Conservation (phyloP, 139 green algal species). For the Spirogloea muscicola region DNA sequence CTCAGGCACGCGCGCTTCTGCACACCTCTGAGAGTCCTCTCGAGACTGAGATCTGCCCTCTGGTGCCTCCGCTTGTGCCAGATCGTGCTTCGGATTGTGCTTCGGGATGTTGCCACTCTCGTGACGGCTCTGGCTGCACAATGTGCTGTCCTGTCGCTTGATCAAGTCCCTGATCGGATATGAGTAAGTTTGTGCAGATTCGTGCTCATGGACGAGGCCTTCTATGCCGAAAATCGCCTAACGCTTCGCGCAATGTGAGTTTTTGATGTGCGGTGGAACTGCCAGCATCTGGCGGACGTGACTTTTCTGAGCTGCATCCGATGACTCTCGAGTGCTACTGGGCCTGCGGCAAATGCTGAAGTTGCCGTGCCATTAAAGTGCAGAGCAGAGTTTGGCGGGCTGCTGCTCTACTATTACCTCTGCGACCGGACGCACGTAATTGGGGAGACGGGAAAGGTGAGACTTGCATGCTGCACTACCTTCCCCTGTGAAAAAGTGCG, state of each 20-base stretch:
- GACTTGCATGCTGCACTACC: no score
- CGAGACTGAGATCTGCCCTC: no score
- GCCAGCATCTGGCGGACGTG: not conserved
- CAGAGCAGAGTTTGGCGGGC: slow-evolving; percentile 69
- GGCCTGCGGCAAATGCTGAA: not conserved
- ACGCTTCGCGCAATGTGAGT: slow-evolving; percentile 34
- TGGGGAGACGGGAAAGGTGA: slow-evolving; percentile 49
- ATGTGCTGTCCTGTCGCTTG: not conserved
- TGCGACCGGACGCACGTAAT: slow-evolving; percentile 72
- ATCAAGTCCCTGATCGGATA: not conserved
- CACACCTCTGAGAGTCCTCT: no score
- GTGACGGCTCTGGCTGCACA: not conserved
- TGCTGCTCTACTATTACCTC: slow-evolving; percentile 86
- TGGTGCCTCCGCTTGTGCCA: not conserved
- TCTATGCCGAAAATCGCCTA: slow-evolving; percentile 29
- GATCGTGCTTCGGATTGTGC: not conserved
- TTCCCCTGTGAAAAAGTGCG: no score
- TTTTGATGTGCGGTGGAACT: no score
- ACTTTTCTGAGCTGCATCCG: not conserved
- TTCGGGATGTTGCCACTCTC: not conserved
- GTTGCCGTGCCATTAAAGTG: not conserved
- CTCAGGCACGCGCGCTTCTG: no score
- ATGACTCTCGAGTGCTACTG: not conserved
- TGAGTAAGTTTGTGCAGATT: slow-evolving; percentile 15
- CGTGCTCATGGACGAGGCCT: slow-evolving; percentile 12